phyloP scores from a whole-genome alignment of 306 rosid genomes.

The Prinsepia uniflora region DNA sequence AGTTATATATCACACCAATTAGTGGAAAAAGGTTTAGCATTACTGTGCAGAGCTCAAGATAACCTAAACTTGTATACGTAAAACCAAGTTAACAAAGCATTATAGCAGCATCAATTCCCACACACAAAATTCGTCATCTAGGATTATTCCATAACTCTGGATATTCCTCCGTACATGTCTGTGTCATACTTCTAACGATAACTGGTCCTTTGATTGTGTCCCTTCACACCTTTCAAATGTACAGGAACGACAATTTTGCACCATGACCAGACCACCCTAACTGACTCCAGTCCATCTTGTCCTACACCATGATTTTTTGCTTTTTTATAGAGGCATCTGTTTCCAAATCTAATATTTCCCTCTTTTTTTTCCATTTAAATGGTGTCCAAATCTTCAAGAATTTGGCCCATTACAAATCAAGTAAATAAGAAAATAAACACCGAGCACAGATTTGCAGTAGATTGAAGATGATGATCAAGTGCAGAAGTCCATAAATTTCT shows the following conservation, averaged over 20 bases:
- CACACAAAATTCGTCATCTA: background rate
- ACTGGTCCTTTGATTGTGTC: background rate
- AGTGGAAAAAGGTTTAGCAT: background rate
- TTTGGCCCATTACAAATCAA: background rate
- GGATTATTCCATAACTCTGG: background rate
- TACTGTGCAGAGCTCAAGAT: background rate
- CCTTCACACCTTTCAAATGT: background rate
- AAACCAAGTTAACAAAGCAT: background rate
- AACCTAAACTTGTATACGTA: background rate
- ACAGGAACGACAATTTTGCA: background rate
- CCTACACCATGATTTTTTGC: background rate
- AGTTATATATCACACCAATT: background rate
- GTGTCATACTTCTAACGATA: background rate
- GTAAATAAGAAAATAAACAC: background rate
- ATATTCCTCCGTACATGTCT: background rate
- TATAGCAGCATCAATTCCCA: background rate
- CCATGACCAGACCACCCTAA: constrained; percentile 10
- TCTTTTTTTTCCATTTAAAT: background rate
- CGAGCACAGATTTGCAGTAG: background rate
- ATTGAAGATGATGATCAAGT: background rate
- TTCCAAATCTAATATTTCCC: background rate
- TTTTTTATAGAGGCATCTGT: background rate
- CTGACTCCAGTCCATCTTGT: background rate
- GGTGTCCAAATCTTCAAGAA: background rate
- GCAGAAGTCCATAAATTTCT: background rate